A percentile compares a stretch with the other conserved stretches of the same genome.
Conservation (phyloP, 768 basidiomycete species). For the Boletus insuetus region DNA sequence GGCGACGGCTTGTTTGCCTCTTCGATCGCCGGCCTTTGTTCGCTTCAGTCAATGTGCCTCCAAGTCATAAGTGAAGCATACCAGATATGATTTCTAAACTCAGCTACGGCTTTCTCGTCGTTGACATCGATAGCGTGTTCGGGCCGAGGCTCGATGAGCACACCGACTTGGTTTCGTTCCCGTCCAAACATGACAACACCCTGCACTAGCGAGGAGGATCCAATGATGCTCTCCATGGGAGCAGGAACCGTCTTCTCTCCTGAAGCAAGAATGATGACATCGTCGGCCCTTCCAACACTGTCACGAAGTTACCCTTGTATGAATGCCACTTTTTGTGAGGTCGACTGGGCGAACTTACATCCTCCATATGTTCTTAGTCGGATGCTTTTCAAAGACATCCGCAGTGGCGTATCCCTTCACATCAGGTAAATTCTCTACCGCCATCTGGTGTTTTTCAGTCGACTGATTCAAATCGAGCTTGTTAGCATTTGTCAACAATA, state of each 20-base stretch:
- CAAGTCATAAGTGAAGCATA: neutral
- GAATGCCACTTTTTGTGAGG: neutral
- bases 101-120: constrained; percentile 22
- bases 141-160: constrained; percentile 30
- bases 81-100: constrained; percentile 34
- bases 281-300: constrained; percentile 35
- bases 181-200: constrained; percentile 36
- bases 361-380: constrained; percentile 39
- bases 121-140: constrained; percentile 18
- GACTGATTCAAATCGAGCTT: neutral
- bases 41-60: neutral
- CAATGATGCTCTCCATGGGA: constrained; percentile 28
- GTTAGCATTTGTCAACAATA: neutral
- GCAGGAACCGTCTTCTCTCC: constrained; percentile 26
- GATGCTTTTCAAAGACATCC: constrained; percentile 45
- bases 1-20: constrained; percentile 43
- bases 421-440: constrained; percentile 38
- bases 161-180: constrained; percentile 30
- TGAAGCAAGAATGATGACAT: constrained; percentile 31
- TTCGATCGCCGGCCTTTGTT: constrained; percentile 38
- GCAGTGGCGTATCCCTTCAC: constrained; percentile 40
- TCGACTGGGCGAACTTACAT: constrained; percentile 16
- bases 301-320: neutral
- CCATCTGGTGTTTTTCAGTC: neutral
- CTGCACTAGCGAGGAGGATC: constrained; percentile 17